Evolutionary conservation across 2,329 filamentous ascomycete species (phyloP).

Genomic region (Cladobotryum mycophilum): DNA sequence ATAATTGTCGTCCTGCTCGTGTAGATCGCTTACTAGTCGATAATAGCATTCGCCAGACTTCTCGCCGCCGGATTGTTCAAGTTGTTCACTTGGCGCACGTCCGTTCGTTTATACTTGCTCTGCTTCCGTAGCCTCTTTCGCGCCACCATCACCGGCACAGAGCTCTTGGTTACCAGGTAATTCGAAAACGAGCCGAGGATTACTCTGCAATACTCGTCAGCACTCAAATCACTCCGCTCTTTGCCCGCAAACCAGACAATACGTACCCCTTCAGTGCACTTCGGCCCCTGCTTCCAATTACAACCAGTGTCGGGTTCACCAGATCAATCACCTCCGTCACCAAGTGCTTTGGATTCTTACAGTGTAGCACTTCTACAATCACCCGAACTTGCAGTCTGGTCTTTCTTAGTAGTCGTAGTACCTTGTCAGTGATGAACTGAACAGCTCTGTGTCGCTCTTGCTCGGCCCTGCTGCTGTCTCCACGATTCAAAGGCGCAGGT

Average conservation of each 20-base stretch:
- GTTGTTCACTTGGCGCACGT: constrained; percentile 74
- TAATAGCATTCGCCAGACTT: constrained; percentile 65
- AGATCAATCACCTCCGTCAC: constrained; percentile 96
- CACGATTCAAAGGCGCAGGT: constrained; percentile 41
- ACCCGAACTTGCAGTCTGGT: constrained; percentile 88
- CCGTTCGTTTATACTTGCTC: constrained; percentile 65
- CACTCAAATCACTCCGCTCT: constrained; percentile 1
- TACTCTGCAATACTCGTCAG: constrained; percentile 55
- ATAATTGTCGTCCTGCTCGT: background rate
- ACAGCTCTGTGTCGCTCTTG: constrained; percentile 75
- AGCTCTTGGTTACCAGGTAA: constrained; percentile 94
- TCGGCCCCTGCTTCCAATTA: constrained; percentile 84
- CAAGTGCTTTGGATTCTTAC: constrained; percentile 94
- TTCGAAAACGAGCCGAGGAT: constrained; percentile 95
- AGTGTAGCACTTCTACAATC: constrained; percentile 93
- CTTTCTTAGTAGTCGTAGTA: constrained; percentile 81
- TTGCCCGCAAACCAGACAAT: constrained; percentile 1
- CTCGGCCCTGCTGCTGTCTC: constrained; percentile 57
- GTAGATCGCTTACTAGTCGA: constrained; percentile 49
- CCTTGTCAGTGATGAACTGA: constrained; percentile 76
- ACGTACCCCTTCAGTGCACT: constrained; percentile 88
- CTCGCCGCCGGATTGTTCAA: constrained; percentile 62
- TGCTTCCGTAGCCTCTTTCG: constrained; percentile 84
- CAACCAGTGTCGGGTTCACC: constrained; percentile 83
- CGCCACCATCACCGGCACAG: constrained; percentile 96